phyloP scores from a whole-genome alignment of 2,329 filamentous ascomycete genomes.

The Neopestalotiopsis sp. region DNA sequence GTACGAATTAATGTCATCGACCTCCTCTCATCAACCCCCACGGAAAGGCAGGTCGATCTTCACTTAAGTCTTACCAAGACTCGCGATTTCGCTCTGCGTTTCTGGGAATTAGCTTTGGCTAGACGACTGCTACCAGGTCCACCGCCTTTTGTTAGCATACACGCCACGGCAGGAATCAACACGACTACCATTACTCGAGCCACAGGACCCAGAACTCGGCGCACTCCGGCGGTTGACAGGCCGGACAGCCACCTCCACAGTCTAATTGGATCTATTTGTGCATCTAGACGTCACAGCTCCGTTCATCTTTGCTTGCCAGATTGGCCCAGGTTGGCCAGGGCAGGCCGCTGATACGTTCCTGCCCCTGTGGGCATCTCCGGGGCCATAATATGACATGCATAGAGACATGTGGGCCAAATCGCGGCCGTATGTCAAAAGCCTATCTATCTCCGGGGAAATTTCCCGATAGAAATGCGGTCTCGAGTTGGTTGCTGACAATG shows the following conservation, averaged over 20 bases:
- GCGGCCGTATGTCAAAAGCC: background rate
- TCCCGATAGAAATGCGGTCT: background rate
- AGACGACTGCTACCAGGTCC: background rate
- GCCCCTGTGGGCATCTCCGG: background rate
- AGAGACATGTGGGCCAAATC: background rate
- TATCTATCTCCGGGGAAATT: slow-evolving; percentile 3
- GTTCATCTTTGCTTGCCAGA: background rate
- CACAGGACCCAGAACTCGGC: background rate
- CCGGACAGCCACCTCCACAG: background rate
- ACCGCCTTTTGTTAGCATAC: background rate
- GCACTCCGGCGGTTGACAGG: background rate
- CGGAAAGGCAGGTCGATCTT: background rate
- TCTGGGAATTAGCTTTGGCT: background rate
- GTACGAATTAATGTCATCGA: background rate
- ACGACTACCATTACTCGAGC: background rate
- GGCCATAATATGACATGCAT: slow-evolving; percentile 3
- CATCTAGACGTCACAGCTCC: background rate
- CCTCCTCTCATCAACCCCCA: background rate
- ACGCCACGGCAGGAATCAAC: background rate
- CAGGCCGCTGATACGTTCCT: background rate
- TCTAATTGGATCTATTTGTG: background rate
- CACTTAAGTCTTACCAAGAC: background rate
- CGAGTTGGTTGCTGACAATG: background rate
- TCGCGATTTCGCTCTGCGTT: background rate
- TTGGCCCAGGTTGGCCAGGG: background rate